Conservation (phyloP, 2,329 filamentous ascomycete species). For the Leptodontidium sp. region DNA sequence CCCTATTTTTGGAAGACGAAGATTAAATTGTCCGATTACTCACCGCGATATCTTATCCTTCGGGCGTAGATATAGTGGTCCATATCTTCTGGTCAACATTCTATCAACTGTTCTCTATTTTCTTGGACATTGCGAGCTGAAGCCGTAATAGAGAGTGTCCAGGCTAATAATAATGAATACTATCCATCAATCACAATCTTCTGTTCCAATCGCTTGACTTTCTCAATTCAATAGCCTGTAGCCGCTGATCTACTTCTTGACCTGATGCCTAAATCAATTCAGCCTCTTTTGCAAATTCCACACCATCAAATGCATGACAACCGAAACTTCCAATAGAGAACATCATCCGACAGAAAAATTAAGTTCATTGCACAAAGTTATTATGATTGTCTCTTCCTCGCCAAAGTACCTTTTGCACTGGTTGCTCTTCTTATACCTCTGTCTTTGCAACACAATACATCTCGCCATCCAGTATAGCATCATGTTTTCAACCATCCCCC, state of each 20-base stretch:
- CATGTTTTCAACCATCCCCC: background rate
- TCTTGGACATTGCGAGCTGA: background rate
- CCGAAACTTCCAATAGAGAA: constrained; percentile 12
- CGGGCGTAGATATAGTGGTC: constrained; percentile 71
- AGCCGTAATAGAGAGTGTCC: background rate
- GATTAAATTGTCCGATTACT: constrained; percentile 71
- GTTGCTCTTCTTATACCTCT: background rate
- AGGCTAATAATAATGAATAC: too few relatives aligned
- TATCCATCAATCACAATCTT: too few relatives aligned
- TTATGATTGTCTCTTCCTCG: too few relatives aligned
- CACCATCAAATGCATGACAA: background rate
- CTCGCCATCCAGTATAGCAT: background rate
- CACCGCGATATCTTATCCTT: constrained; percentile 68
- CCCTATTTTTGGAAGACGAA: constrained; percentile 88
- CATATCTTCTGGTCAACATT: constrained; percentile 72
- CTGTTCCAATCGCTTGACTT: background rate
- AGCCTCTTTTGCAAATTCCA: constrained; percentile 33
- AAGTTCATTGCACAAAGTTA: background rate
- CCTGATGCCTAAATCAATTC: constrained; percentile 32
- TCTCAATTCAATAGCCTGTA: background rate
- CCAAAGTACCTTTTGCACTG: constrained; percentile 12
- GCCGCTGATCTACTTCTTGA: background rate
- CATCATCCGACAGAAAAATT: constrained; percentile 16
- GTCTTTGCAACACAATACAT: background rate
- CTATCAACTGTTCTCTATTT: background rate